These are phyloP conservation scores for Meira miltonrushii DNA, from an alignment of 1,284 basidiomycete genomes.

Conservation along the genomic window DNA sequence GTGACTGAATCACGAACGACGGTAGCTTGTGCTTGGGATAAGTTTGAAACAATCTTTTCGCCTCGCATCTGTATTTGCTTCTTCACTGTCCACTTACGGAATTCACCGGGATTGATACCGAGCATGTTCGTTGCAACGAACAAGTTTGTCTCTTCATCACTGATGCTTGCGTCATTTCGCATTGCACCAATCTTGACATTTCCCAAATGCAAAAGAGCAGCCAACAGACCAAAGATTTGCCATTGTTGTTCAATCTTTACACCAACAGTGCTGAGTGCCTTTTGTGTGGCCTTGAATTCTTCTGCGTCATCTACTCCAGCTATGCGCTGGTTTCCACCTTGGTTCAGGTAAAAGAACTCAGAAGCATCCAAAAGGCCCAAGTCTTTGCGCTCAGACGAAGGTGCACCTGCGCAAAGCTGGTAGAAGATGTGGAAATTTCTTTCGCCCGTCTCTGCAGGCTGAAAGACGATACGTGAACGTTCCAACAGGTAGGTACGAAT, in stretches of 20 bases:
- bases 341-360: constrained; percentile 87
- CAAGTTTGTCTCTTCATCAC: constrained; percentile 78
- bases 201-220: constrained; percentile 89
- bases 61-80: constrained; percentile 90
- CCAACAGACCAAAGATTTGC: constrained; percentile 91
- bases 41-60: constrained; percentile 86
- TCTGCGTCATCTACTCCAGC: constrained; percentile 88
- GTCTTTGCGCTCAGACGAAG: constrained; percentile 88
- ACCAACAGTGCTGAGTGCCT: constrained; percentile 90
- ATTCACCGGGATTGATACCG: constrained; percentile 83
- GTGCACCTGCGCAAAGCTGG: constrained; percentile 94
- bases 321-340: constrained; percentile 79
- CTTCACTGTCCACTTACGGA: constrained; percentile 98
- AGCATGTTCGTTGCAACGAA: constrained; percentile 78
- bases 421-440: constrained; percentile 99
- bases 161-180: constrained; percentile 76
- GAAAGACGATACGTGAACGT: constrained; percentile 81
- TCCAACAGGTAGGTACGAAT: constrained; percentile 97
- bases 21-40: constrained; percentile 84
- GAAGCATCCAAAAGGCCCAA: constrained; percentile 78
- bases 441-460: constrained; percentile 64
- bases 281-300: constrained; percentile 88
- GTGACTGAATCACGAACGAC: constrained; percentile 94
- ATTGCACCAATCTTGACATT: constrained; percentile 83
- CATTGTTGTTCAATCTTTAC: constrained; percentile 96